phyloP scores from a whole-genome alignment of 163 green algal species.

The Chloromonas sp. region DNA sequence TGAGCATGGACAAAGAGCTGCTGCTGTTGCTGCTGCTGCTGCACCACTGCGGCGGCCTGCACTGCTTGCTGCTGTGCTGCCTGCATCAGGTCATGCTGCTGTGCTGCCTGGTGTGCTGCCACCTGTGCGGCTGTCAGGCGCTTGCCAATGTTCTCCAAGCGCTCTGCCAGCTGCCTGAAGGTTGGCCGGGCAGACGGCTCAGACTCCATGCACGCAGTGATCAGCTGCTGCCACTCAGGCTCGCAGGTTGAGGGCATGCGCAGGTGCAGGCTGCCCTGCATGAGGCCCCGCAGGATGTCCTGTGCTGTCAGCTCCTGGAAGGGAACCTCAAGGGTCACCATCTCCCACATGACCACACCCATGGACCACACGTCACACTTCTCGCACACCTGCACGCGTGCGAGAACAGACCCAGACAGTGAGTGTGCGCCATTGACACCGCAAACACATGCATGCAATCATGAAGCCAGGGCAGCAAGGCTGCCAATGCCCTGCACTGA shows the following conservation, averaged over 20 bases:
- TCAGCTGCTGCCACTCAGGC: constrained; percentile 64
- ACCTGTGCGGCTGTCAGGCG: not conserved
- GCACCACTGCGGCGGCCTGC: not conserved
- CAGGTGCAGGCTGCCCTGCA: constrained; percentile 34
- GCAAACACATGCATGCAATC: too few species aligned
- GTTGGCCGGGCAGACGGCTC: constrained; percentile 48
- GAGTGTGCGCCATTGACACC: not conserved
- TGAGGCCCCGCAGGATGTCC: constrained; percentile 69
- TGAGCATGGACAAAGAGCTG: not conserved
- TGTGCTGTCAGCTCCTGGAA: constrained; percentile 61
- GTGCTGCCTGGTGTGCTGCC: not conserved
- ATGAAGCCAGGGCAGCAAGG: not conserved
- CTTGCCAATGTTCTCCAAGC: not conserved
- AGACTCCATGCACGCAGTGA: constrained; percentile 74
- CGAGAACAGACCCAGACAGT: not conserved
- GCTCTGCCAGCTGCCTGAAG: constrained; percentile 49
- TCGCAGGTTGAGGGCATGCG: constrained; percentile 64
- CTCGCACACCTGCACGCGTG: constrained; percentile 38
- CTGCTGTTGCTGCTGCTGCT: not conserved
- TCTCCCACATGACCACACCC: constrained; percentile 81
- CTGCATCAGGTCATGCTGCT: not conserved
- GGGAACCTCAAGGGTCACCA: constrained; percentile 69
- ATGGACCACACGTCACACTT: constrained; percentile 77
- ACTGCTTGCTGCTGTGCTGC: not conserved
- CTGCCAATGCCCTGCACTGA: not conserved